Base-by-base conservation (phyloP, 371 early-diverging fungal genomes). In the Entomophthora muscae region DNA sequence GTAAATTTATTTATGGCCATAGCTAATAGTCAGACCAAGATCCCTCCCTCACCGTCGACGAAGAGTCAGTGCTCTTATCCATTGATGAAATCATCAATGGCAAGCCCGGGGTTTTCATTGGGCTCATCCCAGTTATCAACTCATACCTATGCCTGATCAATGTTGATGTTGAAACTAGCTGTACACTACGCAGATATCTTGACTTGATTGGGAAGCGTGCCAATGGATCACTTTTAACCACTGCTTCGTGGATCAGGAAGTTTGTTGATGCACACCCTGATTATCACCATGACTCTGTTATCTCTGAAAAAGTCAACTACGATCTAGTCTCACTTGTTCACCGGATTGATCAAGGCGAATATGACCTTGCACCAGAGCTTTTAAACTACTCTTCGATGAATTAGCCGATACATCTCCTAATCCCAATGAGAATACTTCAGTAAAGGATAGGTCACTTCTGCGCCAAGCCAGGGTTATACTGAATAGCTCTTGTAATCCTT, bases 1-100 rank as follows among this genome's bases (percentile, higher is more conserved):
- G 63, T 30, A 60, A 29, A 27, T n/a, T n/a, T n/a, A n/a, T n/a
- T n/a, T n/a, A n/a, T n/a, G n/a, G n/a, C n/a, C n/a, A n/a, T n/a
- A n/a, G n/a, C n/a, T n/a, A n/a, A n/a, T n/a, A n/a, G n/a, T n/a
- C 13, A 22, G 33, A 51, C 61, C 22, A 27, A 27, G 26, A 32
- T 24, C 1, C 56, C 42, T 21, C 21, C 30, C 54, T 60, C 24
- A 67, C 70, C 17, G 72, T 66, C n/a, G 73, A 78, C 2, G 86
- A 89, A 61, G 79, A 75, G 32, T 85, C 77, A 64, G 83, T 81
- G 51, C 71, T 86, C 61, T 86, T 95, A 81, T 83, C 95, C 1
- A 79, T 97, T 29, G 74, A 93, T 69, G 93, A 95, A 65, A 98
- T 99, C 64, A 85, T 98, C 67, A 93, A 95, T 69, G 98, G 98